Evolutionary conservation across 805 yeast species (phyloP).

Genomic region (Myxozyma melibiosi): DNA sequence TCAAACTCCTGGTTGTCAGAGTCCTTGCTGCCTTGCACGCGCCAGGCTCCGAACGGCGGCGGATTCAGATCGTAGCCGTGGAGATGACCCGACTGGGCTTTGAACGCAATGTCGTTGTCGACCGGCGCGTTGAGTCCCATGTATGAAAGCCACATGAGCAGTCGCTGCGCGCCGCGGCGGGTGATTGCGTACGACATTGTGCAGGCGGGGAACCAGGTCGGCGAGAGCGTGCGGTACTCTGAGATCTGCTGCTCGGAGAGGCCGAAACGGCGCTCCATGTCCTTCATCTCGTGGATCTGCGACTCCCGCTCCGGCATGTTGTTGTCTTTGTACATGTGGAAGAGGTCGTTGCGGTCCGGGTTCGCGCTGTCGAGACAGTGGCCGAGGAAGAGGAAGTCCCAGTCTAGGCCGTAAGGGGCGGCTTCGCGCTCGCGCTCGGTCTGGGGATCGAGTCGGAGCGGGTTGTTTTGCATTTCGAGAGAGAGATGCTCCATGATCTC

Average conservation of each 20-base stretch:
- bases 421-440: constrained; percentile 13
- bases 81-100: constrained; percentile 16
- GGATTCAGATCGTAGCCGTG: constrained; percentile 19
- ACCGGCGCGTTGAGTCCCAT: constrained; percentile 21
- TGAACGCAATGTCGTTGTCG: constrained; percentile 20
- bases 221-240: constrained; percentile 13
- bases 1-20: constrained; percentile 10
- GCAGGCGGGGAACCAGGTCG: constrained; percentile 24
- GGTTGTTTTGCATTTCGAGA: constrained; percentile 23
- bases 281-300: constrained; percentile 9
- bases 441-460: constrained; percentile 14
- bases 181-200: constrained; percentile 25
- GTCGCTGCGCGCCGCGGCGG: constrained; percentile 25
- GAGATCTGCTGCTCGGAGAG: constrained; percentile 16
- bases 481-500: constrained; percentile 16
- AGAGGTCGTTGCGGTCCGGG: constrained; percentile 14
- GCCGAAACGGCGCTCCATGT: constrained; percentile 10
- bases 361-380: constrained; percentile 23
- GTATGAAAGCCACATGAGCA: constrained; percentile 16
- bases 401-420: constrained; percentile 27
- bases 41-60: constrained; percentile 21
- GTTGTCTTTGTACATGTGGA: constrained; percentile 15
- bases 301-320: constrained; percentile 13
- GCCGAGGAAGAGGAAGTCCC: constrained; percentile 26
- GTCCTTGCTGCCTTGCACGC: constrained; percentile 19